Evolutionary conservation across 2,329 filamentous ascomycete species (phyloP).

Genomic region (Rhinocladiella similis): DNA sequence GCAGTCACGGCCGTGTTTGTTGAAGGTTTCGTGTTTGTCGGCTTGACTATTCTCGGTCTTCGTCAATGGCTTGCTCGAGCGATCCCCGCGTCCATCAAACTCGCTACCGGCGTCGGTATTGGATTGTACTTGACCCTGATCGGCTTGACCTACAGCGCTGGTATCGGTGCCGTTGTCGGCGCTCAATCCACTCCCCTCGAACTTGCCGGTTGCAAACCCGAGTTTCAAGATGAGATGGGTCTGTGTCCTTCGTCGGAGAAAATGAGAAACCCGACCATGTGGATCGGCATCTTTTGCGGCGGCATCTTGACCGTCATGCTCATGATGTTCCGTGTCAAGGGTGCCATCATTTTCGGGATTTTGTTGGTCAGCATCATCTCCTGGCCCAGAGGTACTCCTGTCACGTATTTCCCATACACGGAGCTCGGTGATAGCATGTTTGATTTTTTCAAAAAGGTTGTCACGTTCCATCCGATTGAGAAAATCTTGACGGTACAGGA

Average conservation of each 20-base stretch:
- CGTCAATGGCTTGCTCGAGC: slow-evolving; percentile 85
- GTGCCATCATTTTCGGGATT: slow-evolving; percentile 81
- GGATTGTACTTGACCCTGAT: slow-evolving; percentile 73
- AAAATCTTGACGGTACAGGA: slow-evolving; percentile 69
- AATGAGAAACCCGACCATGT: slow-evolving; percentile 82
- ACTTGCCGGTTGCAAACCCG: slow-evolving; percentile 69
- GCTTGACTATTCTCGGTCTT: slow-evolving; percentile 74
- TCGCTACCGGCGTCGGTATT: slow-evolving; percentile 82
- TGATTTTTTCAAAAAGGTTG: slow-evolving; percentile 85
- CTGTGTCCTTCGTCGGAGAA: slow-evolving; percentile 65
- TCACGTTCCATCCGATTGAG: slow-evolving; percentile 76
- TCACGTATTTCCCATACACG: slow-evolving; percentile 81
- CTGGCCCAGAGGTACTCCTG: slow-evolving; percentile 73
- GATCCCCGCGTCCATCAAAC: slow-evolving; percentile 81
- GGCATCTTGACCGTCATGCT: slow-evolving; percentile 76
- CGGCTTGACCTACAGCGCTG: slow-evolving; percentile 72
- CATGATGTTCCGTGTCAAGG: slow-evolving; percentile 84
- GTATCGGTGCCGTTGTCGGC: slow-evolving; percentile 76
- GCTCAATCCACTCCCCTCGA: slow-evolving; percentile 67
- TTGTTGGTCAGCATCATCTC: slow-evolving; percentile 83
- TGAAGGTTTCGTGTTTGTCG: slow-evolving; percentile 83
- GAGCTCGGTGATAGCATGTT: slow-evolving; percentile 68
- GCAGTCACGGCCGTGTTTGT: slow-evolving; percentile 86
- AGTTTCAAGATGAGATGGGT: slow-evolving; percentile 48
- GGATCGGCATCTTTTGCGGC: slow-evolving; percentile 85